Conservation (phyloP, 179 eudicot species). For the Sideroxylon spinosum region DNA sequence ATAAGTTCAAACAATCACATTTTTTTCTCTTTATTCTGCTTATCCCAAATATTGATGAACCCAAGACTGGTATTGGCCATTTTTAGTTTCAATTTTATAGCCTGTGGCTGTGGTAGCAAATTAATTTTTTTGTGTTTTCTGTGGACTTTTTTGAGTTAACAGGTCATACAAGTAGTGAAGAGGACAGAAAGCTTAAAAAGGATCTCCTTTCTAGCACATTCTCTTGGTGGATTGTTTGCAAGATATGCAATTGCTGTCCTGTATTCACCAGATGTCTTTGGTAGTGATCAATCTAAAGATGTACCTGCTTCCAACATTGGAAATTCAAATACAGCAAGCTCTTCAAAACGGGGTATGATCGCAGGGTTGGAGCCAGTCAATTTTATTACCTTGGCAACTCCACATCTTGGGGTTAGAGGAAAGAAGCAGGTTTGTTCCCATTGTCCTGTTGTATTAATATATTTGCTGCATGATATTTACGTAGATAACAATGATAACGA, state of each 20-base stretch:
- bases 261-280: conserved; percentile 34
- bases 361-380: conserved; percentile 87
- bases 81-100: not conserved
- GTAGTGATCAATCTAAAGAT: conserved; percentile 26
- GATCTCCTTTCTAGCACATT: conserved; percentile 95
- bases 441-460: not conserved
- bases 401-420: conserved; percentile 98
- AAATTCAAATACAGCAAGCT: conserved; percentile 27
- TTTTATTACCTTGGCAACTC: conserved; percentile 93
- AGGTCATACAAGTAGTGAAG: conserved; percentile 76
- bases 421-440: conserved; percentile 70
- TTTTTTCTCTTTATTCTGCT: not conserved
- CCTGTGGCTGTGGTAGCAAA: conserved; percentile 1
- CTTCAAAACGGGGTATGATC: conserved; percentile 38
- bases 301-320: conserved; percentile 6
- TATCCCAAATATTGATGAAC: not conserved
- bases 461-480: not conserved
- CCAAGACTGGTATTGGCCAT: not conserved
- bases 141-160: conserved; percentile 19
- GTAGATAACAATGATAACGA: not conserved
- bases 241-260: conserved; percentile 81
- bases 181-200: conserved; percentile 67
- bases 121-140: conserved; percentile 2
- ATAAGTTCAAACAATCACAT: not conserved
- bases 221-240: conserved; percentile 95